phyloP scores from a whole-genome alignment of 768 basidiomycete genomes.

The Lactifluus hygrophoroides region DNA sequence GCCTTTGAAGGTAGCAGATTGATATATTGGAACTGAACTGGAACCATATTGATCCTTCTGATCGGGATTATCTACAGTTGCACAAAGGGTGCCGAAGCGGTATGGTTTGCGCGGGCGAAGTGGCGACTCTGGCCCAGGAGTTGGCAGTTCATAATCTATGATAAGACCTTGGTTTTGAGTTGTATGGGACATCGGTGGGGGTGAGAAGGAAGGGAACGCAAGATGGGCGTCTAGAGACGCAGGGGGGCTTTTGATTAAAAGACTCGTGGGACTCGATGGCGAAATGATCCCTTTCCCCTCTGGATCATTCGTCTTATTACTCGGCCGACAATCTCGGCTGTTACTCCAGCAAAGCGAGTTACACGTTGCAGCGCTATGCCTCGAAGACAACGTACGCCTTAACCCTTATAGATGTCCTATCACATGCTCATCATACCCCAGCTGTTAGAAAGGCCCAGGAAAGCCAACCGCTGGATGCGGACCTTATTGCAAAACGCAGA shows the following conservation, averaged over 20 bases:
- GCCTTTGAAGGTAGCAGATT: slow-evolving; percentile 97
- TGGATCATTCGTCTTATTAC: too few relatives aligned
- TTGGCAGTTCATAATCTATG: slow-evolving; percentile 49
- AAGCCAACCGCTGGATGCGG: slow-evolving; percentile 42
- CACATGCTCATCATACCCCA: slow-evolving; percentile 3
- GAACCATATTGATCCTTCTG: slow-evolving; percentile 95
- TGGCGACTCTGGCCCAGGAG: slow-evolving; percentile 77
- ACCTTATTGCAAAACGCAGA: slow-evolving; percentile 66
- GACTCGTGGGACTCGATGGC: slow-evolving; percentile 20
- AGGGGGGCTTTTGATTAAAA: not conserved
- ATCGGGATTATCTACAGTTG: slow-evolving; percentile 83
- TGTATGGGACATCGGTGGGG: slow-evolving; percentile 5
- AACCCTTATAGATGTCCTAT: too few relatives aligned
- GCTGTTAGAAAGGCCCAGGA: slow-evolving; percentile 43
- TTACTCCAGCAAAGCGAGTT: not conserved
- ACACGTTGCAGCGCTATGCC: too few relatives aligned
- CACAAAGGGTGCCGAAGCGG: slow-evolving; percentile 85
- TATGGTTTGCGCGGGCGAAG: slow-evolving; percentile 61
- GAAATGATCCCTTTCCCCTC: slow-evolving; percentile 4
- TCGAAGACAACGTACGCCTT: slow-evolving; percentile 13
- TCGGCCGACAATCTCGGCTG: slow-evolving; percentile 9
- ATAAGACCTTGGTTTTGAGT: slow-evolving; percentile 3
- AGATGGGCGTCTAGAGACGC: not conserved
- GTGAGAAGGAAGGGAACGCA: not conserved
- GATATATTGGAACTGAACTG: slow-evolving; percentile 95